These are phyloP conservation scores for Amylostereum areolatum DNA, from an alignment of 1,284 basidiomycete genomes.

Conservation along the genomic window DNA sequence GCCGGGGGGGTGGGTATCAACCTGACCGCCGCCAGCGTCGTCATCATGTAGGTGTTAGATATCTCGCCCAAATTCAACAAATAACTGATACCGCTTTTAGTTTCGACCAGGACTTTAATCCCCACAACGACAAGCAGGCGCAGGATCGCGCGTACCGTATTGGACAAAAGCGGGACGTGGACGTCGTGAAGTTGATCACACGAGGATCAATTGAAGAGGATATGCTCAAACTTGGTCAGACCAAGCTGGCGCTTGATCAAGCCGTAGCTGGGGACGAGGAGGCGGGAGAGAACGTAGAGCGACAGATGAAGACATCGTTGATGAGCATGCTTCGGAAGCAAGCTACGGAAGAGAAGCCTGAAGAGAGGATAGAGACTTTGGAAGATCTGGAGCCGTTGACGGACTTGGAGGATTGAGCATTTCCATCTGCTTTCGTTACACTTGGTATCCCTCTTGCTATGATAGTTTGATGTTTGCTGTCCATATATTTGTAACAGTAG, in stretches of 20 bases:
- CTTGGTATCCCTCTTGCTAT: too few species aligned
- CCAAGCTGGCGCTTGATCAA: slow-evolving; percentile 88
- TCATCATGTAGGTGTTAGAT: slow-evolving; percentile 63
- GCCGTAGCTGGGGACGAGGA: slow-evolving; percentile 81
- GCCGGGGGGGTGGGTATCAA: slow-evolving; percentile 94
- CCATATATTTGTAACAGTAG: slow-evolving; percentile 10
- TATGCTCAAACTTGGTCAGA: slow-evolving; percentile 85
- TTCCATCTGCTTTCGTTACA: too few species aligned
- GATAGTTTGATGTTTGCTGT: slow-evolving; percentile 1
- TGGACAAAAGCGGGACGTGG: slow-evolving; percentile 87
- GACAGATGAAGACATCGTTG: slow-evolving; percentile 74
- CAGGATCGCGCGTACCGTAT: slow-evolving; percentile 99
- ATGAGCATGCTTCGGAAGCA: slow-evolving; percentile 78
- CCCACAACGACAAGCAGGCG: slow-evolving; percentile 90
- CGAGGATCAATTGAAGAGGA: slow-evolving; percentile 95
- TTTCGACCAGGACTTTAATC: slow-evolving; percentile 98
- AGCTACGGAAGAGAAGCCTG: slow-evolving; percentile 23
- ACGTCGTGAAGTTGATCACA: slow-evolving; percentile 91
- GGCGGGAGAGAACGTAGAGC: slow-evolving; percentile 62
- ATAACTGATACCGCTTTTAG: slow-evolving; percentile 24
- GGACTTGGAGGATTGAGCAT: too few species aligned
- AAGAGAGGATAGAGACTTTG: slow-evolving; percentile 20
- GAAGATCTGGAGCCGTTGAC: too few species aligned
- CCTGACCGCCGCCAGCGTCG: slow-evolving; percentile 87
- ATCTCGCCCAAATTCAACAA: too few species aligned